A percentile compares a stretch with the other conserved stretches of the same genome.
phyloP scores from a whole-genome alignment of 345 rosid genomes.

The Aquilaria sinensis region DNA sequence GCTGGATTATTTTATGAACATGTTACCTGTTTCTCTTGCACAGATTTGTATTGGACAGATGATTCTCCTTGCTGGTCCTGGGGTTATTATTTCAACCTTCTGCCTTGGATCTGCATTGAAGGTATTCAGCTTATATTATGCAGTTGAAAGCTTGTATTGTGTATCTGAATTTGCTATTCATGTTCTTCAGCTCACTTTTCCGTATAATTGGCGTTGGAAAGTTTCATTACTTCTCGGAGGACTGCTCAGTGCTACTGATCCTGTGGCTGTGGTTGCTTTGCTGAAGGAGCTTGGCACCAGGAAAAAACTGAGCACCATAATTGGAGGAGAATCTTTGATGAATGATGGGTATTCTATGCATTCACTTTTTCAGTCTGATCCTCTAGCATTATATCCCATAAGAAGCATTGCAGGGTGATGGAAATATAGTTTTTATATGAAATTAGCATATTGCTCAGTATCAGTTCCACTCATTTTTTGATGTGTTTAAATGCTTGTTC shows the following conservation, averaged over 20 bases:
- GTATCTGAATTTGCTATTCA: not conserved
- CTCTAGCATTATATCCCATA: not conserved
- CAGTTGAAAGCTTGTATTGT: too few species aligned
- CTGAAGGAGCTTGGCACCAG: slow-evolving; percentile 97
- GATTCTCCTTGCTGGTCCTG: slow-evolving; percentile 95
- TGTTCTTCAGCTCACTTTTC: slow-evolving; percentile 65
- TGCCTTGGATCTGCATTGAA: slow-evolving; percentile 69
- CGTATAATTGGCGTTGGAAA: slow-evolving; percentile 91
- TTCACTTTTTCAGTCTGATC: slow-evolving; percentile 1
- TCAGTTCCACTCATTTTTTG: slow-evolving; percentile 7
- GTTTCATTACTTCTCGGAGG: slow-evolving; percentile 92
- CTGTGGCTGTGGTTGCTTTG: slow-evolving; percentile 96
- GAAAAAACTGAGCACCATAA: slow-evolving; percentile 85
- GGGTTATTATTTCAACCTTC: slow-evolving; percentile 80
- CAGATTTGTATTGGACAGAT: slow-evolving; percentile 88
- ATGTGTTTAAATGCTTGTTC: slow-evolving; percentile 4
- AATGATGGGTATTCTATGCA: slow-evolving; percentile 74
- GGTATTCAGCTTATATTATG: slow-evolving; percentile 31
- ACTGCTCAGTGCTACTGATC: slow-evolving; percentile 96
- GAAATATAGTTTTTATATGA: slow-evolving; percentile 2
- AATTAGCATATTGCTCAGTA: not conserved
- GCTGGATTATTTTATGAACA: too few species aligned
- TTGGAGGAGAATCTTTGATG: slow-evolving; percentile 98
- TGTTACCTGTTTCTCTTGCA: not conserved
- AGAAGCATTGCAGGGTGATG: slow-evolving; percentile 1